phyloP scores from a whole-genome alignment of 176 grass and related monocot species.

The Puccinellia tenuiflora region DNA sequence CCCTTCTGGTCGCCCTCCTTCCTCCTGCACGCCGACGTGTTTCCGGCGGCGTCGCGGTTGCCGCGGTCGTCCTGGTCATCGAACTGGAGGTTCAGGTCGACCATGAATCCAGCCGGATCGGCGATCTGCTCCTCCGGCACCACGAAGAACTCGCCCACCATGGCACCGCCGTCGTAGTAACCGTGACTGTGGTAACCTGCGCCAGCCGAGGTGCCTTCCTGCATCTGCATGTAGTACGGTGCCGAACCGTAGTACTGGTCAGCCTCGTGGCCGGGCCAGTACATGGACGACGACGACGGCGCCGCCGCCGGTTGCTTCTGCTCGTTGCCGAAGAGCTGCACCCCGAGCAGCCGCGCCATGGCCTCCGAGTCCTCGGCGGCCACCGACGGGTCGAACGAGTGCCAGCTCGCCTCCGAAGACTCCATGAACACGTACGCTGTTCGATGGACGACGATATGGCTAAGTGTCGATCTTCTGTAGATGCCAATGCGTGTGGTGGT shows the following conservation, averaged over 20 bases:
- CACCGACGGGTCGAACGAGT: slow-evolving; percentile 53
- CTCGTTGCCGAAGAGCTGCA: slow-evolving; percentile 44
- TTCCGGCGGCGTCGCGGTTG: not conserved
- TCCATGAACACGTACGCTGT: slow-evolving; percentile 3
- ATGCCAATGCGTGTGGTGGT: not conserved
- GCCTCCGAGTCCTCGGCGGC: slow-evolving; percentile 67
- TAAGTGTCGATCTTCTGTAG: not conserved
- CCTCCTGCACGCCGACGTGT: slow-evolving; percentile 37
- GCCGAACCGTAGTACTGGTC: slow-evolving; percentile 43
- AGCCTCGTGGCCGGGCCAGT: slow-evolving; percentile 49
- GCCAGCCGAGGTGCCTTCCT: slow-evolving; percentile 27
- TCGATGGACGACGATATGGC: not conserved
- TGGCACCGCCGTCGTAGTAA: slow-evolving; percentile 33
- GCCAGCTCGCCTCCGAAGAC: slow-evolving; percentile 57
- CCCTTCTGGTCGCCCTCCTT: slow-evolving; percentile 36
- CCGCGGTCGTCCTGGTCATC: slow-evolving; percentile 27
- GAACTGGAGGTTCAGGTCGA: slow-evolving; percentile 47
- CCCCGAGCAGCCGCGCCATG: slow-evolving; percentile 65
- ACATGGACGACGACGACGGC: slow-evolving; percentile 25
- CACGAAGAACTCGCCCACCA: slow-evolving; percentile 36
- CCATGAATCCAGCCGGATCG: slow-evolving; percentile 39
- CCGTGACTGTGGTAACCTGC: slow-evolving; percentile 27
- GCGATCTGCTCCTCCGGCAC: slow-evolving; percentile 34
- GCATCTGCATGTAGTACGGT: slow-evolving; percentile 54
- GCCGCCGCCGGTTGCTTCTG: slow-evolving; percentile 21